Percentiles rank a stretch among this genome's conserved stretches.
phyloP scores from a whole-genome alignment of 495 filamentous ascomycete genomes.

The Daldinia loculata region DNA sequence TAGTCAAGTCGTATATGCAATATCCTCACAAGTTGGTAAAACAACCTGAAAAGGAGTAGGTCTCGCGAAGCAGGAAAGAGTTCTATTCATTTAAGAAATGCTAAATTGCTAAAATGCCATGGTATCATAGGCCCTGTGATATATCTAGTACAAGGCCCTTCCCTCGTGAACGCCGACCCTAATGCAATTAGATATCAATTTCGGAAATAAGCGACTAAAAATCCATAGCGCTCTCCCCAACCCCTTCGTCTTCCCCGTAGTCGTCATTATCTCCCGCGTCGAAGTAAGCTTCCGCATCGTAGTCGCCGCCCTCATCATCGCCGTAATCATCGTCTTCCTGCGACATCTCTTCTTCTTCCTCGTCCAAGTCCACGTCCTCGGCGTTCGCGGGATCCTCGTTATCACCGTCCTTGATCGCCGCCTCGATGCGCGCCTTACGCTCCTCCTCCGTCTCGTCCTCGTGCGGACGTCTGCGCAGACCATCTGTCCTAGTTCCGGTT shows the following conservation, averaged over 20 bases:
- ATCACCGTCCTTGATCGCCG: slow-evolving; percentile 47
- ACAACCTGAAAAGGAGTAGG: background rate
- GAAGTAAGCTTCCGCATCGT: slow-evolving; percentile 65
- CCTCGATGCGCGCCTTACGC: slow-evolving; percentile 48
- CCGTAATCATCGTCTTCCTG: slow-evolving; percentile 57
- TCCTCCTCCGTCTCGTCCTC: slow-evolving; percentile 54
- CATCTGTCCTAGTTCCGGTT: slow-evolving; percentile 27
- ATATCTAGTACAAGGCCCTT: background rate
- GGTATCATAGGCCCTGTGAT: background rate
- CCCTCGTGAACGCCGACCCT: slow-evolving; percentile 21
- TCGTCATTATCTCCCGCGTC: slow-evolving; percentile 60
- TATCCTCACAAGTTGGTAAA: background rate
- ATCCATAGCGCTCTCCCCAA: slow-evolving; percentile 52
- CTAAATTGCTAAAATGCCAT: background rate
- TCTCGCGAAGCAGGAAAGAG: background rate
- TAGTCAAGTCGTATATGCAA: background rate
- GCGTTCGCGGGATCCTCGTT: slow-evolving; percentile 53
- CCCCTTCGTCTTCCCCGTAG: slow-evolving; percentile 54
- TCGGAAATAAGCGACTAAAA: slow-evolving; percentile 13
- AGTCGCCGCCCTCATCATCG: slow-evolving; percentile 62
- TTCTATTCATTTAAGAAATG: background rate
- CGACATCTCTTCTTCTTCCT: slow-evolving; percentile 55
- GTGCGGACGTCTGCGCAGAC: slow-evolving; percentile 35
- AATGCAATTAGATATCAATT: slow-evolving; percentile 9
- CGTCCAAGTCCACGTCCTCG: slow-evolving; percentile 47